A percentile compares a stretch with the other conserved stretches of the same genome.
phyloP scores from a whole-genome alignment of 768 basidiomycete genomes.

The Pisolithus microcarpus region DNA sequence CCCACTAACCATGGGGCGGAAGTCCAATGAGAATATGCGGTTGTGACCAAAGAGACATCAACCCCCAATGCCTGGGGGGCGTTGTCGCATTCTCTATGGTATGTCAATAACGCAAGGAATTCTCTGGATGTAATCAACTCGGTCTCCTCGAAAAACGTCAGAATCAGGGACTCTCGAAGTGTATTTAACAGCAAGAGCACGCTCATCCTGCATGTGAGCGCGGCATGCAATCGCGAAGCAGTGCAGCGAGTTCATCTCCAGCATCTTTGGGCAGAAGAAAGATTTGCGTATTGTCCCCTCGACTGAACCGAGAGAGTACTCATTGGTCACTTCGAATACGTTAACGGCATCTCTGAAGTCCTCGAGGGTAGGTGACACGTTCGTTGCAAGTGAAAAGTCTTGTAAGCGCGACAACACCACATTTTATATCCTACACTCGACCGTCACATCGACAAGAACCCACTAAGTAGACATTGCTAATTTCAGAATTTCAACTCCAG shows the following conservation, averaged over 20 bases:
- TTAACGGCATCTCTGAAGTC: conserved; percentile 3
- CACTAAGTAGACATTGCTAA: too few species aligned
- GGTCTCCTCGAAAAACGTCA: conserved; percentile 20
- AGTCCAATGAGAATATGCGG: conserved; percentile 1
- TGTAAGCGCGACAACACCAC: too few species aligned
- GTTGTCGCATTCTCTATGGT: conserved; percentile 11
- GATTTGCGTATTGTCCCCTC: conserved; percentile 15
- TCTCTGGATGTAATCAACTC: conserved; percentile 19
- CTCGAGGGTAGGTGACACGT: conserved; percentile 4
- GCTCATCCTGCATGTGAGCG: conserved; percentile 16
- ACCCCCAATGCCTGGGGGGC: conserved; percentile 3
- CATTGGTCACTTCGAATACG: conserved; percentile 11
- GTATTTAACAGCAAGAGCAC: conserved; percentile 20
- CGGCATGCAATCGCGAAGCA: conserved; percentile 27
- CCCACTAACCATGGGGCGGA: background rate
- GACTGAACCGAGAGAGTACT: conserved; percentile 11
- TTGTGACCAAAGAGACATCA: conserved; percentile 9
- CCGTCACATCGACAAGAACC: too few species aligned
- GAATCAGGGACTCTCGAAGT: conserved; percentile 22
- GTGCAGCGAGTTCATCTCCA: conserved; percentile 19
- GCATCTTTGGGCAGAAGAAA: conserved; percentile 11
- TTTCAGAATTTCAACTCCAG: conserved; percentile 5
- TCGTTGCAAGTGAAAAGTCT: too few species aligned
- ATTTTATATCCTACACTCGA: too few species aligned
- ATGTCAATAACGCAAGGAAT: conserved; percentile 19